These are phyloP conservation scores for Fraxinus xanthoxyloides DNA, from an alignment of 305 asterid genomes.

Conservation along the genomic window DNA sequence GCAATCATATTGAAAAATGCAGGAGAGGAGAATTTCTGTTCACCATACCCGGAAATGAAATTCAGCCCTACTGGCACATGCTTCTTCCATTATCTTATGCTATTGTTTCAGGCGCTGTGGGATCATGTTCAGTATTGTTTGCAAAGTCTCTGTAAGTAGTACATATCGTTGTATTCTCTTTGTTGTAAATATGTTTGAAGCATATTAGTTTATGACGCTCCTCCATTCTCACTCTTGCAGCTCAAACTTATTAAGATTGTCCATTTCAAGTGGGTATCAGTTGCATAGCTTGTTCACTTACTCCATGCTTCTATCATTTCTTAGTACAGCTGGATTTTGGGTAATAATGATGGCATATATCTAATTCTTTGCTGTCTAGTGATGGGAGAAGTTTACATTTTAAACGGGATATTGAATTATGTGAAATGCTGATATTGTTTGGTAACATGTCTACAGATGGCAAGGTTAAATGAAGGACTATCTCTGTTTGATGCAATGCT, in stretches of 20 bases:
- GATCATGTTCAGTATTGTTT: conserved; percentile 91
- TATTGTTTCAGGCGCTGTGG: conserved; percentile 94
- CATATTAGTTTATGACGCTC: conserved; percentile 23
- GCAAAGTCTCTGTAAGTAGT: conserved; percentile 86
- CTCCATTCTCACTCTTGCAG: conserved; percentile 42
- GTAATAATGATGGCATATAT: conserved; percentile 35
- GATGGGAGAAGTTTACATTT: conserved; percentile 8
- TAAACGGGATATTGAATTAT: conserved; percentile 5
- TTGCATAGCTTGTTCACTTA: conserved; percentile 97
- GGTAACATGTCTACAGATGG: conserved; percentile 63
- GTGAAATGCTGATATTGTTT: conserved; percentile 22
- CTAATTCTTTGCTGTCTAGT: conserved; percentile 20
- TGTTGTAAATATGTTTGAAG: conserved; percentile 20
- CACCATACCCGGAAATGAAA: conserved; percentile 58
- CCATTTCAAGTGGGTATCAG: conserved; percentile 73
- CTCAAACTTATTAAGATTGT: conserved; percentile 84
- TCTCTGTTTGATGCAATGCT: conserved; percentile 90
- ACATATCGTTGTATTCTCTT: conserved; percentile 17
- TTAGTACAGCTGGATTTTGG: conserved; percentile 98
- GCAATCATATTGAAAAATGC: conserved; percentile 32
- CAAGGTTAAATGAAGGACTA: conserved; percentile 89
- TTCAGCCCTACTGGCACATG: conserved; percentile 82
- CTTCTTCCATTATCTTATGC: conserved; percentile 93
- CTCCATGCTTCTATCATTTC: conserved; percentile 78
- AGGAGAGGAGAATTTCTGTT: conserved; percentile 81